Conservation (phyloP, 148 eudicot genomes). For the Arbutus unedo region DNA sequence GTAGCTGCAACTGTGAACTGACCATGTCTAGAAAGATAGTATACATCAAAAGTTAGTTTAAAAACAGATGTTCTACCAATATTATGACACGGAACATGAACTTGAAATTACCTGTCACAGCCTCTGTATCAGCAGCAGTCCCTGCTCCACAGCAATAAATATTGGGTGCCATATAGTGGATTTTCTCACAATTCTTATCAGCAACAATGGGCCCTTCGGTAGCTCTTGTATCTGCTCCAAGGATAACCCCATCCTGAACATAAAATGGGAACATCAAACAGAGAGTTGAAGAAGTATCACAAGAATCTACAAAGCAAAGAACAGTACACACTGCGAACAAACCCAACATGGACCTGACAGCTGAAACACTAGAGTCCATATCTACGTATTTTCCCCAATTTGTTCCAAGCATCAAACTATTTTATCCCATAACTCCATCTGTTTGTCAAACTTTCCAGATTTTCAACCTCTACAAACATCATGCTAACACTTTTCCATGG, state of each 20-base stretch:
- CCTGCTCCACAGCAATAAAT: constrained; percentile 99
- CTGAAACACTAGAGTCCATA: not conserved
- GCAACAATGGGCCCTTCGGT: constrained; percentile 91
- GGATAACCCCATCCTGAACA: constrained; percentile 87
- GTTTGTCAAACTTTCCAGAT: not conserved
- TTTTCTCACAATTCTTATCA: constrained; percentile 91
- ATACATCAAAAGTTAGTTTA: not conserved
- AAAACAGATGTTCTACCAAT: not conserved
- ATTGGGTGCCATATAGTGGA: constrained; percentile 93
- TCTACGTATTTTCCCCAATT: not conserved
- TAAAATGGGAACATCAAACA: not conserved
- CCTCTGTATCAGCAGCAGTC: constrained; percentile 98
- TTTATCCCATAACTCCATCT: not conserved
- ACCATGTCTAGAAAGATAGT: constrained; percentile 59
- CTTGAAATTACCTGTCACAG: constrained; percentile 70
- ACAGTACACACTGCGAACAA: not conserved
- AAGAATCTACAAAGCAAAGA: not conserved
- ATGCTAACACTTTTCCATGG: not conserved
- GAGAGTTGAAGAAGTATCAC: not conserved
- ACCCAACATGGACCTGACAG: constrained; percentile 1
- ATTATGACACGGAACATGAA: not conserved
- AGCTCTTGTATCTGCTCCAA: constrained; percentile 96
- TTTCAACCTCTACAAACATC: not conserved
- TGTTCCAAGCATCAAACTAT: not conserved
- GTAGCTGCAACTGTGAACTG: constrained; percentile 88